Evolutionary conservation across 2,329 filamentous ascomycete species (phyloP).

Genomic region (Fusarium tjaetaba): DNA sequence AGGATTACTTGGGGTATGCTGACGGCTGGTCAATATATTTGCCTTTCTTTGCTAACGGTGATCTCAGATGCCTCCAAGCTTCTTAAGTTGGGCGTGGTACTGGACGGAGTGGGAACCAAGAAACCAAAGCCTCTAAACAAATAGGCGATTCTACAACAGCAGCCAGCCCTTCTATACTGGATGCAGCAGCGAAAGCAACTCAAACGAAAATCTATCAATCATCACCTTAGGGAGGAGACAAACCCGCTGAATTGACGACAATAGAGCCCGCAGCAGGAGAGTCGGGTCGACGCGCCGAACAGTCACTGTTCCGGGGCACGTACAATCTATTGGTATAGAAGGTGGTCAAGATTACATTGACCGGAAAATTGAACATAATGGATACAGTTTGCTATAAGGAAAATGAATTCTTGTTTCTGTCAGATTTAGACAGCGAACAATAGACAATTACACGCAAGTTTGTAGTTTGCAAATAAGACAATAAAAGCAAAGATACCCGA

Average conservation of each 20-base stretch:
- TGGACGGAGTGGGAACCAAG: slow-evolving; percentile 23
- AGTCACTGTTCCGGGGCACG: background rate
- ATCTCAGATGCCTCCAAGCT: slow-evolving; percentile 45
- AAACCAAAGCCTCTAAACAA: slow-evolving; percentile 15
- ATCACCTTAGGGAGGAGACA: background rate
- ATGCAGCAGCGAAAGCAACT: background rate
- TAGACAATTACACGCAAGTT: slow-evolving; percentile 38
- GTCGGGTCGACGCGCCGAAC: background rate
- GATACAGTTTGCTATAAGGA: slow-evolving; percentile 18
- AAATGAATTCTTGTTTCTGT: slow-evolving; percentile 12
- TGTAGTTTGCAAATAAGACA: slow-evolving; percentile 26
- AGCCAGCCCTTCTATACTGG: background rate
- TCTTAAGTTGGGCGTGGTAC: slow-evolving; percentile 23
- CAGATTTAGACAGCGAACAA: slow-evolving; percentile 20
- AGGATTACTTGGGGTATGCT: slow-evolving; percentile 74
- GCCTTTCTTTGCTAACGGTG: slow-evolving; percentile 18
- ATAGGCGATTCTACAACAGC: background rate
- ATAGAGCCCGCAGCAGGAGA: background rate
- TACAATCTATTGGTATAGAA: slow-evolving; percentile 7
- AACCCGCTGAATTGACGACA: background rate
- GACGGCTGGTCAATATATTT: background rate
- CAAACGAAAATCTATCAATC: slow-evolving; percentile 1
- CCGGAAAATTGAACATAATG: slow-evolving; percentile 4
- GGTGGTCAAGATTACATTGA: background rate
- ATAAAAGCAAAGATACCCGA: slow-evolving; percentile 41